A percentile compares a stretch with the other conserved stretches of the same genome.
phyloP scores from a whole-genome alignment of 441 rosid genomes.

The Croton laevigatus region DNA sequence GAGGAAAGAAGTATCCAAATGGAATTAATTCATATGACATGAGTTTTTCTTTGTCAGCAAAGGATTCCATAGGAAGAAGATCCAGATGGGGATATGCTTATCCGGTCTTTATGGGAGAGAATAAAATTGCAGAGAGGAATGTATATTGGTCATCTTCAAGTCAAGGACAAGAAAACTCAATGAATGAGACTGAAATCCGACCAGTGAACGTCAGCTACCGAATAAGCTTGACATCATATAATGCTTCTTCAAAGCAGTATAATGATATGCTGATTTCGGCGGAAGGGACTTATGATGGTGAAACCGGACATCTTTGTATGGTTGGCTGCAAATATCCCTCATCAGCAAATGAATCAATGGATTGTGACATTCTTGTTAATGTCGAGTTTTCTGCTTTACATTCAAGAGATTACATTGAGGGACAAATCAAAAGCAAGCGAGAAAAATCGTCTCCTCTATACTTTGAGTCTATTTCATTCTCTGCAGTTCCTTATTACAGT shows the following conservation, averaged over 20 bases:
- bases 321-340: constrained; percentile 52
- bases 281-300: constrained; percentile 69
- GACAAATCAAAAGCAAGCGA: constrained; percentile 56
- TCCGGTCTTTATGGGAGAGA: constrained; percentile 60
- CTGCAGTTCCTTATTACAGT: constrained; percentile 46
- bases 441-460: constrained; percentile 46
- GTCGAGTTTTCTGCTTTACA: constrained; percentile 55
- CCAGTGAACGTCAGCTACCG: constrained; percentile 59
- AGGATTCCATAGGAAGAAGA: constrained; percentile 33
- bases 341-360: constrained; percentile 27
- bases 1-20: constrained; percentile 49
- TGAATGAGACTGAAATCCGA: constrained; percentile 20
- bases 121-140: constrained; percentile 19
- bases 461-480: constrained; percentile 45
- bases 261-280: constrained; percentile 42
- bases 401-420: constrained; percentile 48
- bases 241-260: constrained; percentile 14
- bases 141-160: background rate
- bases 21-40: background rate
- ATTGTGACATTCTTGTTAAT: constrained; percentile 57
- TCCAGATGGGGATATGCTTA: constrained; percentile 36
- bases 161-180: constrained; percentile 15
- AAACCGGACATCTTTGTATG: constrained; percentile 75
- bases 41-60: constrained; percentile 44
- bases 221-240: constrained; percentile 23